Conservation (phyloP, 805 yeast genomes). For the Ogataea naganishii region DNA sequence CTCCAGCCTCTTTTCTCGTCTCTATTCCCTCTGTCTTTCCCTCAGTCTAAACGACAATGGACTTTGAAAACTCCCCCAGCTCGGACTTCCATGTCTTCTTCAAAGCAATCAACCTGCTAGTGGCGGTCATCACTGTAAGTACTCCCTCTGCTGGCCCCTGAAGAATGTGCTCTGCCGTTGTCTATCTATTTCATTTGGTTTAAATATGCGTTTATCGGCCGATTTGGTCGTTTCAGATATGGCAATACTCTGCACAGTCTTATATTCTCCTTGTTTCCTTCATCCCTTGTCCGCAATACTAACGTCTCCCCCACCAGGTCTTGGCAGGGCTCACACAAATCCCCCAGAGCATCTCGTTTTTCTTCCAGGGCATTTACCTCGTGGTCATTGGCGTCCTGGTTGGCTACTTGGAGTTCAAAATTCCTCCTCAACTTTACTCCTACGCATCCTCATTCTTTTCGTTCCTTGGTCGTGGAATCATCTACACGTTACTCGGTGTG, state of each 20-base stretch:
- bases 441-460: constrained; percentile 64
- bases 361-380: constrained; percentile 51
- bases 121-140: constrained; percentile 47
- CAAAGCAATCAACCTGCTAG: constrained; percentile 42
- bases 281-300: constrained; percentile 5
- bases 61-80: constrained; percentile 33
- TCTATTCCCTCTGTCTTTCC: constrained; percentile 4
- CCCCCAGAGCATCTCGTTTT: constrained; percentile 30
- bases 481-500: constrained; percentile 43
- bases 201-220: too few species aligned
- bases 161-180: too few species aligned
- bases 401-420: constrained; percentile 35
- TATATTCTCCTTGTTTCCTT: neutral
- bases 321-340: constrained; percentile 42
- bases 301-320: constrained; percentile 21
- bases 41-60: constrained; percentile 22
- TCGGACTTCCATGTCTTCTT: constrained; percentile 37
- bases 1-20: too few species aligned
- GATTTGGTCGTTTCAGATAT: too few species aligned
- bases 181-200: too few species aligned
- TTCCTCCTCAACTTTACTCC: constrained; percentile 52
- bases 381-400: constrained; percentile 45
- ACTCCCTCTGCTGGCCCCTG: constrained; percentile 1
- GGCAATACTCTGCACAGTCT: too few species aligned
- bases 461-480: constrained; percentile 67